Evolutionary conservation across 805 yeast species (phyloP).

Genomic region (Candida incommunis): DNA sequence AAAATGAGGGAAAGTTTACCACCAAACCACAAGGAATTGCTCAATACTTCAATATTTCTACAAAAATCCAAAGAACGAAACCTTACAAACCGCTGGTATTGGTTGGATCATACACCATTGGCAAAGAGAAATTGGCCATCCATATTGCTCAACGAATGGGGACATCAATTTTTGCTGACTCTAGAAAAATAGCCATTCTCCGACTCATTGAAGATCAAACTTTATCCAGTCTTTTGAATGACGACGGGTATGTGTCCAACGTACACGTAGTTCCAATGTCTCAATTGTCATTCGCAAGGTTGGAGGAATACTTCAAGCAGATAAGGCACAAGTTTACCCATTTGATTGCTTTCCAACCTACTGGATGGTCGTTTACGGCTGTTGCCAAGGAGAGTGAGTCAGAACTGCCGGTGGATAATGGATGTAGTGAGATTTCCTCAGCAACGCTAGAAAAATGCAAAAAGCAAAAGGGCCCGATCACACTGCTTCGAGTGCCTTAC

Average conservation of each 20-base stretch:
- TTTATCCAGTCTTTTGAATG: slow-evolving; percentile 27
- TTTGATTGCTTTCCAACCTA: slow-evolving; percentile 66
- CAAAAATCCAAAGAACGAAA: slow-evolving; percentile 1
- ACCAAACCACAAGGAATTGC: slow-evolving; percentile 20
- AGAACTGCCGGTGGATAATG: slow-evolving; percentile 8
- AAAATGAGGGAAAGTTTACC: slow-evolving; percentile 21
- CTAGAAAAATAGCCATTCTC: slow-evolving; percentile 33
- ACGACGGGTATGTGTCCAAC: slow-evolving; percentile 32
- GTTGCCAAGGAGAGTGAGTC: slow-evolving; percentile 11
- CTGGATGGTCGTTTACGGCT: slow-evolving; percentile 71
- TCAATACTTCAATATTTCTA: slow-evolving; percentile 18
- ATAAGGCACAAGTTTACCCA: slow-evolving; percentile 36
- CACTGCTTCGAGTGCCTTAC: slow-evolving; percentile 62
- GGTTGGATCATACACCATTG: slow-evolving; percentile 84
- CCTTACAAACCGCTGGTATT: slow-evolving; percentile 35
- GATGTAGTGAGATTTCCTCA: slow-evolving; percentile 11
- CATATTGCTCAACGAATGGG: slow-evolving; percentile 22
- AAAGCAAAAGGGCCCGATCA: slow-evolving; percentile 22
- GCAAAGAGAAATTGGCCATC: slow-evolving; percentile 78
- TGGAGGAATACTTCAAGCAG: slow-evolving; percentile 36
- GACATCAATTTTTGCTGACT: slow-evolving; percentile 28
- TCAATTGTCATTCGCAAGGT: slow-evolving; percentile 26
- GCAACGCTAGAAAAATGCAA: slow-evolving; percentile 21
- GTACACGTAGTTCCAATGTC: slow-evolving; percentile 68
- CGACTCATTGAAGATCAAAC: slow-evolving; percentile 29